Evolutionary conservation across 331 rosid species (phyloP).

Genomic region (Telfairia occidentalis): DNA sequence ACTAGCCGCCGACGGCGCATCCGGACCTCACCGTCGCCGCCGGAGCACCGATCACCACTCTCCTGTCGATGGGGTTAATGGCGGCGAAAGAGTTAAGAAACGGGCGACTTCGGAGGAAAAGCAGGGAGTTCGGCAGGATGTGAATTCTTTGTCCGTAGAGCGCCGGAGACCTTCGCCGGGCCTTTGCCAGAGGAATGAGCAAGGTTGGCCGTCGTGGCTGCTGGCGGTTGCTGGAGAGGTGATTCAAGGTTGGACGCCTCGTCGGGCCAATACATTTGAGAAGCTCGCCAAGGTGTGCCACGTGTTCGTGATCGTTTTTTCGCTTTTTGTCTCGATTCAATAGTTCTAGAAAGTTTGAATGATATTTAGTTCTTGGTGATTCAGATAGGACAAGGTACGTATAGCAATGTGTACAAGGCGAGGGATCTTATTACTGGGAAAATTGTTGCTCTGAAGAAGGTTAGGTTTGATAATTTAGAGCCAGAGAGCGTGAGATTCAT

Average conservation of each 20-base stretch:
- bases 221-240: slow-evolving; percentile 89
- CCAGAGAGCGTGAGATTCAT: slow-evolving; percentile 96
- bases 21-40: slow-evolving; percentile 7
- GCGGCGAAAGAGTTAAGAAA: slow-evolving; percentile 23
- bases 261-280: slow-evolving; percentile 91
- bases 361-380: slow-evolving; percentile 14
- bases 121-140: slow-evolving; percentile 24
- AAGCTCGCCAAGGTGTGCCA: slow-evolving; percentile 83
- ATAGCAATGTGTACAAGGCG: slow-evolving; percentile 97
- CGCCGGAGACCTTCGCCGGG: slow-evolving; percentile 46
- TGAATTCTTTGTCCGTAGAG: slow-evolving; percentile 38
- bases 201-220: slow-evolving; percentile 97
- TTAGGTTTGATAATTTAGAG: slow-evolving; percentile 87
- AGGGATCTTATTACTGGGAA: slow-evolving; percentile 68
- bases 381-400: slow-evolving; percentile 98
- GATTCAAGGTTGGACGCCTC: slow-evolving; percentile 88
- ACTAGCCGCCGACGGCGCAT: slow-evolving; percentile 12
- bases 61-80: slow-evolving; percentile 16
- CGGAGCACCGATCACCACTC: slow-evolving; percentile 1
- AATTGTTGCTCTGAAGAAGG: slow-evolving; percentile 91
- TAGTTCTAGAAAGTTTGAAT: background rate
- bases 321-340: background rate
- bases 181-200: slow-evolving; percentile 30
- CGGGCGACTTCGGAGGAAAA: slow-evolving; percentile 13
- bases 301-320: background rate